These are phyloP conservation scores for Daldinia bambusicola DNA, from an alignment of 495 filamentous ascomycete genomes.

Conservation along the genomic window DNA sequence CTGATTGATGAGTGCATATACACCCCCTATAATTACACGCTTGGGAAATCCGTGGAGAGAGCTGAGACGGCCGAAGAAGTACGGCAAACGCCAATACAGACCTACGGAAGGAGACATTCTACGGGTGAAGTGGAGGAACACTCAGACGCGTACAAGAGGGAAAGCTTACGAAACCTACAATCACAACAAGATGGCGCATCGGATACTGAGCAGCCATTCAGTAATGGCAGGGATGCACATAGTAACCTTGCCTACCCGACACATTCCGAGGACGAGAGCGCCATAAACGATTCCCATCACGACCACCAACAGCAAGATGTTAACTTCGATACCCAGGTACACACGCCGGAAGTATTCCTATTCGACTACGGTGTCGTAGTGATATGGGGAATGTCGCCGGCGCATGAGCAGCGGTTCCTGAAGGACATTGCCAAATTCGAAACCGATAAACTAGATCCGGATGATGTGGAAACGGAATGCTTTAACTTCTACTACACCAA, in stretches of 20 bases:
- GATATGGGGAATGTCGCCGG: slow-evolving; percentile 95
- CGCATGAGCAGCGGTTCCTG: slow-evolving; percentile 86
- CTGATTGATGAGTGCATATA: slow-evolving; percentile 97
- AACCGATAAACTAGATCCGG: slow-evolving; percentile 82
- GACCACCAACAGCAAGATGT: slow-evolving; percentile 39
- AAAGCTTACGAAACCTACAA: slow-evolving; percentile 35
- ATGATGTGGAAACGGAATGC: slow-evolving; percentile 93
- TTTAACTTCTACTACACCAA: slow-evolving; percentile 99
- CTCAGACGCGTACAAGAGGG: slow-evolving; percentile 42
- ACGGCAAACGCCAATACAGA: slow-evolving; percentile 52
- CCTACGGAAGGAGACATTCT: slow-evolving; percentile 73
- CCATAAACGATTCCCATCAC: slow-evolving; percentile 39
- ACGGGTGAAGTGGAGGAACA: slow-evolving; percentile 48
- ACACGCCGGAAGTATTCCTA: slow-evolving; percentile 92
- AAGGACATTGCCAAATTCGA: slow-evolving; percentile 98
- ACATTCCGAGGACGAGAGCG: slow-evolving; percentile 39
- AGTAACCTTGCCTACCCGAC: slow-evolving; percentile 46
- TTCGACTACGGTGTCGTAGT: slow-evolving; percentile 99
- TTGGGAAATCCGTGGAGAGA: slow-evolving; percentile 49
- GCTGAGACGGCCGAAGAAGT: slow-evolving; percentile 47
- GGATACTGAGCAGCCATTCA: slow-evolving; percentile 31
- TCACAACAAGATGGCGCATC: slow-evolving; percentile 30
- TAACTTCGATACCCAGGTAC: slow-evolving; percentile 79
- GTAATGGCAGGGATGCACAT: slow-evolving; percentile 43
- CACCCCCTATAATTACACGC: slow-evolving; percentile 83